Base-by-base conservation (phyloP, 1,284 basidiomycete species). In the Cutaneotrichosporon cutaneum region DNA sequence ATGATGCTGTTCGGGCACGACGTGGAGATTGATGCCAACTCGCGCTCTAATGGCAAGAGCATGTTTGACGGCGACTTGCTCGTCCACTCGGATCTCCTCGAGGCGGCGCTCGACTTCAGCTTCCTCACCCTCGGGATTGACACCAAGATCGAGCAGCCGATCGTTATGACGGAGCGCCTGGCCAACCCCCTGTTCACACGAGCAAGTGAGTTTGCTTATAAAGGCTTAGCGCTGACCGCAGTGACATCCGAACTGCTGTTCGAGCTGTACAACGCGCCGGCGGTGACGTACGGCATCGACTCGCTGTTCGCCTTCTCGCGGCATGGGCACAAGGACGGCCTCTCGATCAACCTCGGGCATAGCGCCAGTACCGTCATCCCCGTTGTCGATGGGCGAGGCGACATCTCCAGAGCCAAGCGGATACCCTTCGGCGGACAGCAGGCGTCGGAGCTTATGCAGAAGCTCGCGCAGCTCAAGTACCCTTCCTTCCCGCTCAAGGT, bases 161-260 rank as follows among this genome's bases (percentile, higher is more conserved):
- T 99, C 27, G 81, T 96, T 63, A 96, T 99, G 92, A 90, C 93
- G 0, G 96, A 99, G 77, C 85, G 93, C 11, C 82, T 99, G 2
- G 89, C 88, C 65, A 92, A 93, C 44, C 94, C 94, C 0, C 79
- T 95, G 30, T 92, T 95, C 79, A 95, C 92, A 11, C 83, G 96
- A 76, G 84, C 87, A 39, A 78, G 92, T 94, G 77, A 62, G 90
- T 85, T 21, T 18, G 10, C 22, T n/a, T 24, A 8, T 4, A 9
- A 4, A 21, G 4, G 18, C 11, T 7, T 7, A n/a, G n/a, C 2
- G n/a, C 56, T 58, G 44, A 58, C 51, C 18, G 10, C 70, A 90
- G 90, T 96, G 63, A 96, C 94, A 27, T 94, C 94, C 1, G 96
- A 99, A 75, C 86, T 99, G 26, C 86, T 99, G 77, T 99, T 99